These are phyloP conservation scores for Leccinum truebloodii DNA, from an alignment of 768 basidiomycete species.

Conservation along the genomic window DNA sequence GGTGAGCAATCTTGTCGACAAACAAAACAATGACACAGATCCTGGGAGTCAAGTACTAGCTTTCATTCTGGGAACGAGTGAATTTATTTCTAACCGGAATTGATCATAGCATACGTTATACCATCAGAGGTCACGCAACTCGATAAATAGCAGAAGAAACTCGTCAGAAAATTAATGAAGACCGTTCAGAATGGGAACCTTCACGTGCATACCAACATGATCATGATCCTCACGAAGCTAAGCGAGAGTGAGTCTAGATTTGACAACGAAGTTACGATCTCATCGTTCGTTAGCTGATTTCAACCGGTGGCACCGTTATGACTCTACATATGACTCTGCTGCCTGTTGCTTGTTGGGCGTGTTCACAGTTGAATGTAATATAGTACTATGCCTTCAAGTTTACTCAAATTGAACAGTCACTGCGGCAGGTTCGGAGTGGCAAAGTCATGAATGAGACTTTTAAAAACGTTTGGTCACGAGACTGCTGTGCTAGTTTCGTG, in stretches of 20 bases:
- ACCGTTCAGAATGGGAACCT: conserved; percentile 1
- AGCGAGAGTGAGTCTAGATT: conserved; percentile 16
- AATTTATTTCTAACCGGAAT: not conserved
- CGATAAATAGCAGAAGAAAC: not conserved
- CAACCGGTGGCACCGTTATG: conserved; percentile 4
- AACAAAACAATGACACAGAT: not conserved
- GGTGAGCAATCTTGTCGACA: not conserved
- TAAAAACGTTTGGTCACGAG: too few relatives aligned
- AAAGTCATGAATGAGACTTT: too few relatives aligned
- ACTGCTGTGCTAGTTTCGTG: too few relatives aligned
- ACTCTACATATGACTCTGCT: too few relatives aligned
- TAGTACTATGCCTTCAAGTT: too few relatives aligned
- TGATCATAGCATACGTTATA: not conserved
- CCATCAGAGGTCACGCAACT: conserved; percentile 10
- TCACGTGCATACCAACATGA: conserved; percentile 27
- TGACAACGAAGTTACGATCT: conserved; percentile 68
- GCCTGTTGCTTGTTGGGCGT: too few relatives aligned
- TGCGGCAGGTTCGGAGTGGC: too few relatives aligned
- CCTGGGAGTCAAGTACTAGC: not conserved
- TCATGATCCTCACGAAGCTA: conserved; percentile 23
- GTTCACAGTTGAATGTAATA: too few relatives aligned
- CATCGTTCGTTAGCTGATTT: not conserved
- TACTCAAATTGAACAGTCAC: too few relatives aligned
- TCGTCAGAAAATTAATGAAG: conserved; percentile 14
- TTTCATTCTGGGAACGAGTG: conserved; percentile 22